Percentiles rank a stretch among this genome's conserved stretches.
Evolutionary conservation across 2,329 filamentous ascomycete species (phyloP).

Genomic region (Emmonsia crescens): DNA sequence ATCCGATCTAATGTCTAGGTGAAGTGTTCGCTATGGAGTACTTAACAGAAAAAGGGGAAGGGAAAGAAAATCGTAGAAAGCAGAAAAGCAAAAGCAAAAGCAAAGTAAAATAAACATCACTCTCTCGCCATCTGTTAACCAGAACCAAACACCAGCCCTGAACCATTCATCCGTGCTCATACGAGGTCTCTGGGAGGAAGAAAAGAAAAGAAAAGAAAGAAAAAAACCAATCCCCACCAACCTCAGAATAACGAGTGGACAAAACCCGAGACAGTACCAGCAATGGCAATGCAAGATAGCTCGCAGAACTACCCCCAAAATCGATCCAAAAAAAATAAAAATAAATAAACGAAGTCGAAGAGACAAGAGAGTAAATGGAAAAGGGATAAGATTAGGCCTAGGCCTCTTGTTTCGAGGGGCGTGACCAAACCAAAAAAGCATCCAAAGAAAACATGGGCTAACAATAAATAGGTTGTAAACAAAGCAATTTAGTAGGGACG

Average conservation of each 20-base stretch:
- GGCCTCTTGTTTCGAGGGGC: too few relatives aligned
- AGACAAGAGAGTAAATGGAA: background rate
- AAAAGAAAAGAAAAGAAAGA: conserved; percentile 11
- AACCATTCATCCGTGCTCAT: background rate
- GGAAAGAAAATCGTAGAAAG: background rate
- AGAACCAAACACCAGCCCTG: background rate
- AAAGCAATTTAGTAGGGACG: background rate
- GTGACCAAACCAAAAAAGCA: background rate
- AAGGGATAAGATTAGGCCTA: background rate
- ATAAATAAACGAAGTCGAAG: background rate
- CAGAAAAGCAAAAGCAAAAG: background rate
- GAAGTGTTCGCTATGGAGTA: too few relatives aligned
- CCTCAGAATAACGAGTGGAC: background rate
- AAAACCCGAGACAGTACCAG: too few relatives aligned
- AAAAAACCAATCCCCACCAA: conserved; percentile 23
- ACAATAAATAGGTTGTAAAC: background rate
- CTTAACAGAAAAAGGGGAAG: background rate
- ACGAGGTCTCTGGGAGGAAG: background rate
- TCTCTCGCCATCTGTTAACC: background rate
- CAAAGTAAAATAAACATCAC: background rate
- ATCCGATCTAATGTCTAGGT: background rate
- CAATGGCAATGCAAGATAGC: background rate
- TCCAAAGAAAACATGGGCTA: background rate
- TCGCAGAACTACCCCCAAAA: background rate
- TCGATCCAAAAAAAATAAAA: background rate